These are phyloP conservation scores for Onygena corvina DNA, from an alignment of 2,329 filamentous ascomycete species.

Conservation along the genomic window DNA sequence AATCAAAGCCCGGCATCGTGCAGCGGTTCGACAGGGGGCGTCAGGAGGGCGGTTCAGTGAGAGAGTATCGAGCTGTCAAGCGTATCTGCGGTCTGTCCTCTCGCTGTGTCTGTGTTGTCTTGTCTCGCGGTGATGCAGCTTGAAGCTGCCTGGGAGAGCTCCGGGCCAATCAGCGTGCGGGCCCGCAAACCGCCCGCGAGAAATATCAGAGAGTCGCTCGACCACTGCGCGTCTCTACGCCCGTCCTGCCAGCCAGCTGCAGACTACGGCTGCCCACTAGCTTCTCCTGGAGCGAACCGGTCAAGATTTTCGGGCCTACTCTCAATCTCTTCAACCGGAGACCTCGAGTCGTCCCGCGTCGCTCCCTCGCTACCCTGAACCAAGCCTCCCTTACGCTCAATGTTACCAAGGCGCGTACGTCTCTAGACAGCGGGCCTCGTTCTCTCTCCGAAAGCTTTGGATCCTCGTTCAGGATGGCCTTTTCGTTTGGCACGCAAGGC, in stretches of 20 bases:
- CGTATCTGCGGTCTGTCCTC: too few relatives aligned
- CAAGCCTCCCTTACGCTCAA: conserved; percentile 21
- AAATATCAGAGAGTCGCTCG: too few relatives aligned
- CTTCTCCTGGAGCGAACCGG: conserved; percentile 18
- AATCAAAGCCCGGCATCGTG: conserved; percentile 90
- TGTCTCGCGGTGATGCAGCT: too few relatives aligned
- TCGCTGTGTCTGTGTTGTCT: too few relatives aligned
- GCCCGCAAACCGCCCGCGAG: too few relatives aligned
- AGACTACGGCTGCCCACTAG: conserved; percentile 1
- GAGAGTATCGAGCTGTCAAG: too few relatives aligned
- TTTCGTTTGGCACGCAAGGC: conserved; percentile 43
- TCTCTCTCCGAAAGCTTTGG: conserved; percentile 29
- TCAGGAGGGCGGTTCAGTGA: too few relatives aligned
- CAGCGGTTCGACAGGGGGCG: too few relatives aligned
- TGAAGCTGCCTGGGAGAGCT: too few relatives aligned
- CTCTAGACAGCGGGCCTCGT: conserved; percentile 26
- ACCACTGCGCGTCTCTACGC: neutral
- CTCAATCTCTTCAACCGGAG: conserved; percentile 33
- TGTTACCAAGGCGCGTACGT: conserved; percentile 26
- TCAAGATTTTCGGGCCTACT: conserved; percentile 37
- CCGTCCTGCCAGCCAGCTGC: too few relatives aligned
- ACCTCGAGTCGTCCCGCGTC: conserved; percentile 30
- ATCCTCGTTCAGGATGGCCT: conserved; percentile 44
- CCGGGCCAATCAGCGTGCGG: too few relatives aligned
- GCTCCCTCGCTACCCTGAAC: conserved; percentile 29